phyloP scores from a whole-genome alignment of 768 basidiomycete species.

The Suillus tomentosus region DNA sequence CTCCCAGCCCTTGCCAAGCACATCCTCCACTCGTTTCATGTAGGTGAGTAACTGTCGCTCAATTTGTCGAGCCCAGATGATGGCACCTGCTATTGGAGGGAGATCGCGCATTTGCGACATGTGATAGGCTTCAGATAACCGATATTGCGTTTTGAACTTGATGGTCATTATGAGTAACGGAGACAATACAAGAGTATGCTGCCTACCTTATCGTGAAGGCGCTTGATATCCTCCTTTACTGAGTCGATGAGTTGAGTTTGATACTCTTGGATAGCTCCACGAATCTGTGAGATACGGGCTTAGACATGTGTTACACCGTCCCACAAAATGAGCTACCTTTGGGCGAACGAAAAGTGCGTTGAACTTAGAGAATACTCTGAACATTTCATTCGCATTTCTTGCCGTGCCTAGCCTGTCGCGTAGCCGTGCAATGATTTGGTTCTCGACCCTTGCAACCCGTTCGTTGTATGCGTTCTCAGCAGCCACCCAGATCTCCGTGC shows the following conservation, averaged over 20 bases:
- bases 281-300: slow-evolving; percentile 55
- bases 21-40: slow-evolving; percentile 99
- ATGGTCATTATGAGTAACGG: slow-evolving; percentile 11
- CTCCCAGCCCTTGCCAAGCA: slow-evolving; percentile 97
- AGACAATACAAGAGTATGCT: background rate
- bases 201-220: slow-evolving; percentile 84
- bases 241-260: slow-evolving; percentile 98
- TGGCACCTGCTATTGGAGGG: slow-evolving; percentile 96
- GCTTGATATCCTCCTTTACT: slow-evolving; percentile 97
- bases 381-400: slow-evolving; percentile 98
- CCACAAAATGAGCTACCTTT: slow-evolving; percentile 58
- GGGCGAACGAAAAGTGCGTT: slow-evolving; percentile 95
- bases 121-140: slow-evolving; percentile 92
- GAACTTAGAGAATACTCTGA: slow-evolving; percentile 97
- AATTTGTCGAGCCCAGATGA: slow-evolving; percentile 99
- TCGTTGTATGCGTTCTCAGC: slow-evolving; percentile 99
- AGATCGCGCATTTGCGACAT: slow-evolving; percentile 99
- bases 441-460: slow-evolving; percentile 94
- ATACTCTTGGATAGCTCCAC: slow-evolving; percentile 98
- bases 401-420: slow-evolving; percentile 93
- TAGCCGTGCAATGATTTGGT: slow-evolving; percentile 94
- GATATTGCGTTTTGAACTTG: slow-evolving; percentile 95
- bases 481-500: slow-evolving; percentile 96
- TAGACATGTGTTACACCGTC: background rate
- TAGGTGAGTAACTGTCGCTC: slow-evolving; percentile 93